Base-by-base conservation (phyloP, 2,329 filamentous ascomycete genomes). In the Sporothrix luriei region DNA sequence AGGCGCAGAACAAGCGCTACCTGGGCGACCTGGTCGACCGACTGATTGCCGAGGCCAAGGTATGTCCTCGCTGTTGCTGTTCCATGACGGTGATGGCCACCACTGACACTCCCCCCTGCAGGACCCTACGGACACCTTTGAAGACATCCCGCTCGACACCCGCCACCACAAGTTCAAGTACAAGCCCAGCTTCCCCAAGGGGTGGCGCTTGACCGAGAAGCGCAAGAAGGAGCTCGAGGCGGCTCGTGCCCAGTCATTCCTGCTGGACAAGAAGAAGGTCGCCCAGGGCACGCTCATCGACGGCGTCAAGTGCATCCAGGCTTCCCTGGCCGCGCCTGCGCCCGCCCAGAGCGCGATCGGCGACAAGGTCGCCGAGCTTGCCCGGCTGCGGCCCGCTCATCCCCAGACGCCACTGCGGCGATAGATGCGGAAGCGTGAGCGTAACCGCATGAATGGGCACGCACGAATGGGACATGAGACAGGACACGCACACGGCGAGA, bases 1-100 rank as follows among this genome's bases (percentile, higher is more conserved):
- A 93, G 77, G 92, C 94, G 21, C 94, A 98, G 82, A 99, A 99
- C 83, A 99, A 98, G 85, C 89, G 92, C n/a, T 95, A 95, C 78
- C 84, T 99, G 26, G 90, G 88, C 68, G 92, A 97, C 75, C 80
- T 93, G 64, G 87, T 98, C 65, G 84, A 90, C 73, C 87, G 84
- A 65, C 82, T 99, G 73, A 81, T 99, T 71, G 83, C 82, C 7
- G 89, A 92, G 77, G 93, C 94, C 70, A 91, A 89, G 82, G 86
- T 87, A 79, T 2, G 69, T 49, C 14, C 55, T 29, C 19, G 19
- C 26, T 48, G 43, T 48, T 16, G 33, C 33, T 33, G 33, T 33
- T 33, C 33, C 33, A 33, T 1, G 6, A 33, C 5, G 33, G 33
- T 33, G 6, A 33, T 2, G 33, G 33, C 33, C 33, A 33, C 33